Evolutionary conservation across 768 basidiomycete species (phyloP).

Genomic region (Gelatoporia subvermispora): DNA sequence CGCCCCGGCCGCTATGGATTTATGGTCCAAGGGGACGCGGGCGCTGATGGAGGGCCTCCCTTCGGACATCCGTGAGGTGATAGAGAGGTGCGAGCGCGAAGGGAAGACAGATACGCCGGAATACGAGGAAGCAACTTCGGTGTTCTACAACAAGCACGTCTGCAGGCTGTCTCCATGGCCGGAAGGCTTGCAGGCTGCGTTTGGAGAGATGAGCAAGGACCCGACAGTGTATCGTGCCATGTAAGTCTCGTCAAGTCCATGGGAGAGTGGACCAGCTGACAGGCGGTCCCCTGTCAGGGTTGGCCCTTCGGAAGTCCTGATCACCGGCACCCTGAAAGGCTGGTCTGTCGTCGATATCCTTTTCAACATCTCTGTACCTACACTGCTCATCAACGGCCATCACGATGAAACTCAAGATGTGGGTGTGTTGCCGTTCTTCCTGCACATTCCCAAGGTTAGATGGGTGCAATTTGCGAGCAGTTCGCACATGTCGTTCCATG

Average conservation of each 20-base stretch:
- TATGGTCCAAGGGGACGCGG: constrained; percentile 24
- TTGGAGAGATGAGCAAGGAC: constrained; percentile 31
- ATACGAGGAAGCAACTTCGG: constrained; percentile 36
- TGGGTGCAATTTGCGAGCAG: constrained; percentile 40
- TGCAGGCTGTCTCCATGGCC: constrained; percentile 44
- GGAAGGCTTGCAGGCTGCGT: constrained; percentile 24
- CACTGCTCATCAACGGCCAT: constrained; percentile 32
- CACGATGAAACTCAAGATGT: constrained; percentile 37
- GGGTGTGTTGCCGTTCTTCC: constrained; percentile 30
- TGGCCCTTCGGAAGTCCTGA: constrained; percentile 32
- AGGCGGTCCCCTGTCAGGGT: constrained; percentile 6
- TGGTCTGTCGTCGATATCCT: constrained; percentile 44
- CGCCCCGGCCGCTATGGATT: constrained; percentile 23
- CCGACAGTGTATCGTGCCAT: constrained; percentile 33
- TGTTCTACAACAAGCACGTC: constrained; percentile 37
- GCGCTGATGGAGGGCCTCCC: constrained; percentile 33
- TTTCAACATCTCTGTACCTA: constrained; percentile 30
- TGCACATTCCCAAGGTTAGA: constrained; percentile 31
- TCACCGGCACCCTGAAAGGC: constrained; percentile 35
- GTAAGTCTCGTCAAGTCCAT: constrained; percentile 18
- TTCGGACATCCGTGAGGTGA: constrained; percentile 15
- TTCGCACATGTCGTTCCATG: constrained; percentile 37
- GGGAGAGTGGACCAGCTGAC: background rate
- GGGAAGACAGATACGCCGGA: constrained; percentile 38
- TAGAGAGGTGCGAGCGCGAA: constrained; percentile 35